Base-by-base conservation (phyloP, 1,284 basidiomycete species). In the Leccinum subfulvum region DNA sequence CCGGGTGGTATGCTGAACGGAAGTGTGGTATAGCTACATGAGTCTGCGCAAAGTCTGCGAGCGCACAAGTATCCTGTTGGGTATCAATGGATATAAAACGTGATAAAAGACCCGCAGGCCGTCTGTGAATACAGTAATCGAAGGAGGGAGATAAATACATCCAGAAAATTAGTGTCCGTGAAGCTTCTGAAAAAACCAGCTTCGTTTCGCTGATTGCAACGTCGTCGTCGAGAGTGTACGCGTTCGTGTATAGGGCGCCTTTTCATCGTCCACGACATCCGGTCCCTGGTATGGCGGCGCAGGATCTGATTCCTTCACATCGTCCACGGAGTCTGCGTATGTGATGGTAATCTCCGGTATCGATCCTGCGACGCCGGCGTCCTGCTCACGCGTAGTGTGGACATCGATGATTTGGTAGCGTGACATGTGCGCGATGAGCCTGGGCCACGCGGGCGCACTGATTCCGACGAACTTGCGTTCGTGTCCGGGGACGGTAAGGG, bases 371-470 rank as follows among this genome's bases (percentile, higher is more conserved):
- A 5, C 16, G 6, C 41, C 16, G 4, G 28, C 26, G 26, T 47
- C 56, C 1, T 41, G 18, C 8, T 13, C 11, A 4, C 65, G 66
- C 3, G 68, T 68, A 54, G 85, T 65, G 54, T 71, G 66, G 23
- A 89, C 72, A 55, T 86, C 80, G 59, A 89, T 76, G 65, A 88
- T 76, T 64, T 88, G 85, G 58, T 82, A 85, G 13, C 79, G 78
- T 1, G 79, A 63, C 58, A 89, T 75, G 37, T 77, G 76, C 1
- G 75, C 58, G 9, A 81, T 68, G 13, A 86, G 76, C 3, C 73
- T 73, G 1, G 73, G 61, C 88, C 88, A 89, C n/a, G 84, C 86
- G 33, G 77, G 79, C 23, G 81, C 78, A 2, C 82, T 82, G 47
- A 89, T 85, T 23, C 82, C 79, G 6, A 87, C 82, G 13, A 69